Evolutionary conservation across 768 basidiomycete genomes (phyloP), one percentile per base, ranked within the genome.

Genomic region (Cystofilobasidium ferigula): DNA sequence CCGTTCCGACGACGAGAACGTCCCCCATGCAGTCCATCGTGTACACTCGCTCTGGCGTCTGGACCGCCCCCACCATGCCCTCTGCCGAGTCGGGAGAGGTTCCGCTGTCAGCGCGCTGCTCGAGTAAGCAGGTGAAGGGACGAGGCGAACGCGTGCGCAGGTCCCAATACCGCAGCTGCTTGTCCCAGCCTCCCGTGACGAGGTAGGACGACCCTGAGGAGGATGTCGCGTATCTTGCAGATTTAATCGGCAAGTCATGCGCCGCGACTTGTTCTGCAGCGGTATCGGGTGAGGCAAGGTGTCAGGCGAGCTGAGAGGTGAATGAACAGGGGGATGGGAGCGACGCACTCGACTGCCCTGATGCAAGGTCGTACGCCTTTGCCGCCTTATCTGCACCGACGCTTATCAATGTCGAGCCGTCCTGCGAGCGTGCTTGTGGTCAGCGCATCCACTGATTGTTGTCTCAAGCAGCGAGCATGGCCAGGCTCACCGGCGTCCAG

Each of bases 131-230:
- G 26, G 28, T 24, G 8, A 30, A n/a, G 24, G 32, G 18, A 20
- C 3, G 2, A 34, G 14, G 59, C 67, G 47, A n/a, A 63, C 67
- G 57, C 8, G 36, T 40, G 30, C 62, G 22, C 18, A 62, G 34
- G 28, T 68, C 67, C 67, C 67, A 63, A 70, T 92, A 93, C 81
- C 92, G 94, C 74, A 98, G 77, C 1, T 89, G 94, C 78, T 94
- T 94, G 76, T 99, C 94, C 95, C 95, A 99, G 61, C 90, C 91
- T 13, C 92, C 95, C 0, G 94, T 97, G 16, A 86, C 89, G 24
- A 93, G 79, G 69, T 93, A 69, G 82, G 82, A 36, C 84, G 84
- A 73, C 64, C 70, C 68, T 63, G 53, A 69, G 64, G 67, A 71
- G 6, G 47, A 62, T 51, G 45, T 67, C 64, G 68, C 80, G 84